A percentile compares a stretch with the other conserved stretches of the same genome.
Evolutionary conservation across 352 stramenopile species (phyloP).

Genomic region (Pythium pyrilobum): DNA sequence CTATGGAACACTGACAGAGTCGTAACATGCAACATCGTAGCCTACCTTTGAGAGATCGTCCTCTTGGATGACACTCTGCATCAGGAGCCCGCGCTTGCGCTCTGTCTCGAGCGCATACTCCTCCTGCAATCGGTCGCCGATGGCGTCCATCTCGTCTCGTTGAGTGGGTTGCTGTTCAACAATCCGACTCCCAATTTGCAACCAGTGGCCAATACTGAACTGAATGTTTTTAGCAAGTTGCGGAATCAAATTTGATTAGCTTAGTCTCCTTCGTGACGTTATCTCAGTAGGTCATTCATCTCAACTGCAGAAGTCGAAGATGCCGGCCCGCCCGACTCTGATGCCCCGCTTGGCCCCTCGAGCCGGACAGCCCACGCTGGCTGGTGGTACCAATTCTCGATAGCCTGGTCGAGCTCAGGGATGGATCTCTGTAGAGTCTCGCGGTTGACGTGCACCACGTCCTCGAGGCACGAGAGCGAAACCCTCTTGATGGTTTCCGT

Average conservation of each 20-base stretch:
- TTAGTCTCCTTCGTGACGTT: not conserved
- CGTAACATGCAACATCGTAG: not conserved
- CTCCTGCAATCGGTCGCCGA: conserved; percentile 14
- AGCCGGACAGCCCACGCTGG: conserved; percentile 21
- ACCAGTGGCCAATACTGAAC: too few relatives aligned
- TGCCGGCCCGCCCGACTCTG: not conserved
- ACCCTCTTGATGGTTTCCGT: conserved; percentile 12
- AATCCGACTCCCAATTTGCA: conserved; percentile 3
- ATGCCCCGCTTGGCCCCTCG: not conserved
- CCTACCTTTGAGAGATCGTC: conserved; percentile 41
- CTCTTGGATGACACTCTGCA: conserved; percentile 24
- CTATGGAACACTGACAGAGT: not conserved
- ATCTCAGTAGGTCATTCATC: conserved; percentile 16
- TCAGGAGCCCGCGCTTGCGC: conserved; percentile 28
- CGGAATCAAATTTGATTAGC: conserved; percentile 2
- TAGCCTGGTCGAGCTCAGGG: conserved; percentile 17
- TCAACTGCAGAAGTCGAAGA: not conserved
- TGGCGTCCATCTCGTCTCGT: conserved; percentile 14
- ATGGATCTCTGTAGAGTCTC: conserved; percentile 17
- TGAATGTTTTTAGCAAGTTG: not conserved
- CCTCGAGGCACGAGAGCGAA: conserved; percentile 21
- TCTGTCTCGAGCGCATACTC: conserved; percentile 34
- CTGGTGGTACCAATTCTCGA: conserved; percentile 33
- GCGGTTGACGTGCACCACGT: conserved; percentile 20
- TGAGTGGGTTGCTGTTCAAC: conserved; percentile 2